Evolutionary conservation across 139 green algal genomes (phyloP).

Genomic region (Chlamydomonas schloesseri): DNA sequence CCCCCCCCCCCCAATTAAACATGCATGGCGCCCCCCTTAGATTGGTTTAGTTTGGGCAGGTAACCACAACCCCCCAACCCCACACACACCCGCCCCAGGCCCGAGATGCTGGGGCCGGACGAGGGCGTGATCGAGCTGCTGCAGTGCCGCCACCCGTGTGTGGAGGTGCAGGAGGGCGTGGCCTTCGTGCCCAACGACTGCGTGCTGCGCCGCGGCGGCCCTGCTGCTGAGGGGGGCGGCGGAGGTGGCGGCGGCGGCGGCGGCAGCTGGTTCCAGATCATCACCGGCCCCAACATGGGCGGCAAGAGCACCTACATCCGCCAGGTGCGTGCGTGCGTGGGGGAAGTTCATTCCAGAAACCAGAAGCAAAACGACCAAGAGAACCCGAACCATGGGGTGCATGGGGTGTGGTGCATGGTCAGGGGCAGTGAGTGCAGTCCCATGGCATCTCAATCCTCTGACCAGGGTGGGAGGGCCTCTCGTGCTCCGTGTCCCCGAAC

Average conservation of each 20-base stretch:
- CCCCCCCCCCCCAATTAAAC: neutral
- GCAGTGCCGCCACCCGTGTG: slow-evolving; percentile 88
- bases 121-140: slow-evolving; percentile 68
- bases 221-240: no score
- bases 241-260: no score
- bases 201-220: slow-evolving; percentile 67
- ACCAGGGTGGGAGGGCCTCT: no score
- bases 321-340: slow-evolving; percentile 67
- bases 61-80: neutral
- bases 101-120: slow-evolving; percentile 43
- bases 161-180: slow-evolving; percentile 94
- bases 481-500: no score
- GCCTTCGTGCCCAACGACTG: slow-evolving; percentile 92
- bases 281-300: slow-evolving; percentile 99
- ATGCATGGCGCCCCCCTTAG: no score
- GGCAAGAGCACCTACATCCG: slow-evolving; percentile 98
- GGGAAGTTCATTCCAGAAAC: no score
- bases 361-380: no score
- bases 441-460: no score
- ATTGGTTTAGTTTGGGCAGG: no score
- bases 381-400: no score
- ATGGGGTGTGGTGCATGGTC: no score
- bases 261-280: slow-evolving; percentile 94
- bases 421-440: no score
- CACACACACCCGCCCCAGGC: neutral